Conservation (phyloP, 2,329 filamentous ascomycete species). For the Aspergillus novofumigatus region DNA sequence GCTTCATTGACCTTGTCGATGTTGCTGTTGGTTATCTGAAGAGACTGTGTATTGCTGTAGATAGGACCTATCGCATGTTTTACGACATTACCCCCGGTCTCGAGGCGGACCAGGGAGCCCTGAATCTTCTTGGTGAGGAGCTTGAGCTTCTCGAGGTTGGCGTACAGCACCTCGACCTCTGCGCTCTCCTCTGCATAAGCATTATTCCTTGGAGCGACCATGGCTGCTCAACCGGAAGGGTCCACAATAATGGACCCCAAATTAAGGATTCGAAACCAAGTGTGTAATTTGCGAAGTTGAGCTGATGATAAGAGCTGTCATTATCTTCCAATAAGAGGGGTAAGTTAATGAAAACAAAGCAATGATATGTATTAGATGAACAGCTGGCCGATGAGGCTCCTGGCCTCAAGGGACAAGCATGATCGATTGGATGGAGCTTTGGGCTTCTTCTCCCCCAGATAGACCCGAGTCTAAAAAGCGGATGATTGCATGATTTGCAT, state of each 20-base stretch:
- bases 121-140: conserved; percentile 94
- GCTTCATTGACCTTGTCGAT: conserved; percentile 80
- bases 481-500: neutral
- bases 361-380: neutral
- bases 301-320: conserved; percentile 5
- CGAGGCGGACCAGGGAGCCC: conserved; percentile 75
- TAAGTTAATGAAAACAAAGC: neutral
- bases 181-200: conserved; percentile 63
- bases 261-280: conserved; percentile 5
- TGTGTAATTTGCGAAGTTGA: neutral
- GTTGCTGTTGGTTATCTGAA: conserved; percentile 85
- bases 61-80: conserved; percentile 89
- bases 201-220: conserved; percentile 55
- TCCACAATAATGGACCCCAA: conserved; percentile 12
- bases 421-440: neutral
- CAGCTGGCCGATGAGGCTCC: conserved; percentile 17
- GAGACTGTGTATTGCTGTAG: conserved; percentile 82
- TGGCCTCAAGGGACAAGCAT: conserved; percentile 17
- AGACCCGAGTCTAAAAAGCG: neutral
- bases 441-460: neutral
- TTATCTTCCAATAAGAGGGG: conserved; percentile 1
- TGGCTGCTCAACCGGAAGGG: conserved; percentile 25
- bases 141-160: conserved; percentile 83
- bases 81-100: conserved; percentile 84
- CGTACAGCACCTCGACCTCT: conserved; percentile 63